Base-by-base conservation (phyloP, 2,329 filamentous ascomycete species). In the Fusarium siculi region DNA sequence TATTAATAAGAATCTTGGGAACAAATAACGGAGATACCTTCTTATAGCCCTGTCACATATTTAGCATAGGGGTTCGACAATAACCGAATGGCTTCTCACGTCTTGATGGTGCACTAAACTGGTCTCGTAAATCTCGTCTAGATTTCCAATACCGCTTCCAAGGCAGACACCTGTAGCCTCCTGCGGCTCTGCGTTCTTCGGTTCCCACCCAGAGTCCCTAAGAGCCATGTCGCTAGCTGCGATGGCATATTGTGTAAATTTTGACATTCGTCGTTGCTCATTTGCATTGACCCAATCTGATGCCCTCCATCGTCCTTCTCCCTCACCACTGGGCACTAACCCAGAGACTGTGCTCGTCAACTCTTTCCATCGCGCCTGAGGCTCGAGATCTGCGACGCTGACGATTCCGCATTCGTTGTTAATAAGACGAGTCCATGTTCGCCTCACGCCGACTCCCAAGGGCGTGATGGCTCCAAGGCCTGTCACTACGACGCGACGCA, bases 11-110 rank as follows among this genome's bases (percentile, higher is more conserved):
- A 12, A 98, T 90, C 75, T 94, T 93, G 11, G 96, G 96, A 12
- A 98, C 95, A 79, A 99, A 98, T 7, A 97, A 85, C 3, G 96
- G 96, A 39, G 95, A 97, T 5, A 98, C 93, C 79, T 96, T 97
- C 76, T 90, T 94, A 81, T 98, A 97, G 72, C 96, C 96, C 93
- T 96, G 50, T 32, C 60, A 66, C 25, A 46, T 23, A 36, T 55
- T 78, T 56, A 74, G 73, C 50, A 50, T 30, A 11, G 15, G 7
- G 12, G 7, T 34, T 56, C 37, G 23, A 36, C 19, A 16, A 36
- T 21, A 16, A 30, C 28, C 19, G 16, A 36, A 23, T 18, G 19
- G n/a, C 10, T 23, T 76, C 90, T 83, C 83, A 96, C 94, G 65
- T 90, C 90, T 82, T 89, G 87, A 37, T 93, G 87, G 79, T 93